These are phyloP conservation scores for Rosa persica DNA, from an alignment of 306 rosid genomes.

Conservation along the genomic window DNA sequence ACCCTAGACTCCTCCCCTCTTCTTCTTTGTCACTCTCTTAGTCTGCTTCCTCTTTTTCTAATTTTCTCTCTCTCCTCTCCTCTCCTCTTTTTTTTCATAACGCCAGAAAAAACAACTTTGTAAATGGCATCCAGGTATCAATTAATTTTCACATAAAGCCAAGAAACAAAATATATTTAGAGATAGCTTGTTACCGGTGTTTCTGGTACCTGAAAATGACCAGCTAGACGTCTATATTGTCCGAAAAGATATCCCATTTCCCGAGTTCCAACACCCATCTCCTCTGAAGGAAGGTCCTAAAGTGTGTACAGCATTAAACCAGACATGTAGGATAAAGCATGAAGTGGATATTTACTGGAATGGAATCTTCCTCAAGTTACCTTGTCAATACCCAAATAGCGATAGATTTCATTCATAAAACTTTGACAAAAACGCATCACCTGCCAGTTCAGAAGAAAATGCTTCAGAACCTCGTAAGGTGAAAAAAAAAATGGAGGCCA, in stretches of 20 bases:
- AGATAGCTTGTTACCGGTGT: conserved; percentile 19
- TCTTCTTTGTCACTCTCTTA: not conserved
- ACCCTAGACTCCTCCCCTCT: not conserved
- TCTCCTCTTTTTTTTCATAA: not conserved
- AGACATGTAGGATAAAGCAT: conserved; percentile 25
- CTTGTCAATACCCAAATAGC: conserved; percentile 98
- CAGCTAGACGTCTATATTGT: conserved; percentile 93
- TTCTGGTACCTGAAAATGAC: conserved; percentile 83
- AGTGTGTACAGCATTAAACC: conserved; percentile 35
- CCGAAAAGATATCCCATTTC: conserved; percentile 99
- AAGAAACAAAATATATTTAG: conserved; percentile 1
- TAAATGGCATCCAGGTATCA: not conserved
- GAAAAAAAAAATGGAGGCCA: not conserved
- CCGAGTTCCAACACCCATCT: conserved; percentile 98
- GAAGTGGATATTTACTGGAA: not conserved
- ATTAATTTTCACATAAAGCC: not conserved
- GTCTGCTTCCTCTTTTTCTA: not conserved
- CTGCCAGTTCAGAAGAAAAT: conserved; percentile 55
- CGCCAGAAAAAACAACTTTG: not conserved
- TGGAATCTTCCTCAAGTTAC: conserved; percentile 45
- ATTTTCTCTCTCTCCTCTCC: not conserved
- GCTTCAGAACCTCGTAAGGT: conserved; percentile 30
- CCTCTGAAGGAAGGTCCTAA: conserved; percentile 98
- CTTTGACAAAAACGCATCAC: conserved; percentile 99
- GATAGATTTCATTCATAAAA: conserved; percentile 91